Percentiles rank a stretch among this genome's conserved stretches.
phyloP scores from a whole-genome alignment of 805 yeast genomes.

The Myxozyma vanderwaltii region DNA sequence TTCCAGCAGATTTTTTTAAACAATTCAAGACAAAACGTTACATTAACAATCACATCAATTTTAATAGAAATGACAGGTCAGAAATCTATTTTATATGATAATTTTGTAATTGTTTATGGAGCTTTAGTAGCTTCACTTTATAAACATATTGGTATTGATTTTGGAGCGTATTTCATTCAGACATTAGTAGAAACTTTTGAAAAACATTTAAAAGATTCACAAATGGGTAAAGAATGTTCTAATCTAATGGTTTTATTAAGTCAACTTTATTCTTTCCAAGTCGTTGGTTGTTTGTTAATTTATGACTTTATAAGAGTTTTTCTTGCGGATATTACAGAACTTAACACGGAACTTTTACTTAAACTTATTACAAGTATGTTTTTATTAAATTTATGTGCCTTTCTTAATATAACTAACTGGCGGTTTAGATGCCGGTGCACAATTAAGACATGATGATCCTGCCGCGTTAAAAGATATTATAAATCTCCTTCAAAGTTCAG shows the following conservation, averaged over 20 bases:
- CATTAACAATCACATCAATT: constrained; percentile 63
- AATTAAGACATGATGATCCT: constrained; percentile 89
- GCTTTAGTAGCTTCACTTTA: constrained; percentile 74
- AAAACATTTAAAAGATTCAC: constrained; percentile 41
- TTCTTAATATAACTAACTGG: background rate
- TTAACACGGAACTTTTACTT: constrained; percentile 74
- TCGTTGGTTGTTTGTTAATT: constrained; percentile 70
- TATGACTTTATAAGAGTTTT: constrained; percentile 68
- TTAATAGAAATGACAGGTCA: constrained; percentile 65
- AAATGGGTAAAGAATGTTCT: constrained; percentile 50
- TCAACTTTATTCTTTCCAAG: constrained; percentile 73
- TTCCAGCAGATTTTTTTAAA: constrained; percentile 62
- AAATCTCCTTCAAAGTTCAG: constrained; percentile 53
- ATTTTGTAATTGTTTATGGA: constrained; percentile 77
- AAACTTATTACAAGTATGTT: constrained; percentile 57
- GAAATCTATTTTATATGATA: constrained; percentile 70
- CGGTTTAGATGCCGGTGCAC: constrained; percentile 62
- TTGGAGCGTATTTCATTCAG: constrained; percentile 86
- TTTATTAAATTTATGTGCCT: background rate
- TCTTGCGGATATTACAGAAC: constrained; percentile 61
- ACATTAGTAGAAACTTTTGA: constrained; percentile 72
- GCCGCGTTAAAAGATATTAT: constrained; percentile 79
- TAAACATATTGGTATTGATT: constrained; percentile 78
- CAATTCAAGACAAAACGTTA: constrained; percentile 79
- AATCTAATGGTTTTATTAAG: constrained; percentile 76